Conservation (phyloP, 2,329 filamentous ascomycete species). For the Penicillium concentricum region DNA sequence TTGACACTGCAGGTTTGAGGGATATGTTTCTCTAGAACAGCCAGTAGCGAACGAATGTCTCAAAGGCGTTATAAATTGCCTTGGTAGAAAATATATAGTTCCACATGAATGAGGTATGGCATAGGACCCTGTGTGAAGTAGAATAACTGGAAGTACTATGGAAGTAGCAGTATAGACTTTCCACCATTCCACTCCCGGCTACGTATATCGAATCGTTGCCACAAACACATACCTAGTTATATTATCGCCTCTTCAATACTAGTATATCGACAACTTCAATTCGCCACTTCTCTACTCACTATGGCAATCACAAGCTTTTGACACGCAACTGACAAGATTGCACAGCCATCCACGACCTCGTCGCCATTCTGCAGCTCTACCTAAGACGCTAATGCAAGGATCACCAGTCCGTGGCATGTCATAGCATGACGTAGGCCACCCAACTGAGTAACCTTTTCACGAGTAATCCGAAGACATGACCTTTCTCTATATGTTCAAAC, state of each 20-base stretch:
- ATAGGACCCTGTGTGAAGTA: neutral
- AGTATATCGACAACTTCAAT: neutral
- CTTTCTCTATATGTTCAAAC: neutral
- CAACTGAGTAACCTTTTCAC: neutral
- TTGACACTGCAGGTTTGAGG: neutral
- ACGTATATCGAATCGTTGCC: neutral
- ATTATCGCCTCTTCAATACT: neutral
- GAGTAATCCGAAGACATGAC: neutral
- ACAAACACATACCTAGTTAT: no score
- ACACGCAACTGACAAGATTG: neutral
- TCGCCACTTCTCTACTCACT: neutral
- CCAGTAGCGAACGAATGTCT: no score
- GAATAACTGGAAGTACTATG: neutral
- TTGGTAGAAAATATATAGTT: neutral
- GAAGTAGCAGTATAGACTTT: neutral
- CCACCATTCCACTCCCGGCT: neutral
- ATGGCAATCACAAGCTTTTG: neutral
- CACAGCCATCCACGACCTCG: neutral
- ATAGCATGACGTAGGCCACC: conserved; percentile 3
- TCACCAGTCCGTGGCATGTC: conserved; percentile 7
- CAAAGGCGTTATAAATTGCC: neutral
- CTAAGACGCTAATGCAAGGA: conserved; percentile 10
- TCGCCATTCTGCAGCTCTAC: neutral
- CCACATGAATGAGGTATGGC: neutral
- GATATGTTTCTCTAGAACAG: neutral